Percentiles rank a stretch among this genome's conserved stretches.
Evolutionary conservation across 352 stramenopile species (phyloP).

Genomic region (Aphanomyces astaci): DNA sequence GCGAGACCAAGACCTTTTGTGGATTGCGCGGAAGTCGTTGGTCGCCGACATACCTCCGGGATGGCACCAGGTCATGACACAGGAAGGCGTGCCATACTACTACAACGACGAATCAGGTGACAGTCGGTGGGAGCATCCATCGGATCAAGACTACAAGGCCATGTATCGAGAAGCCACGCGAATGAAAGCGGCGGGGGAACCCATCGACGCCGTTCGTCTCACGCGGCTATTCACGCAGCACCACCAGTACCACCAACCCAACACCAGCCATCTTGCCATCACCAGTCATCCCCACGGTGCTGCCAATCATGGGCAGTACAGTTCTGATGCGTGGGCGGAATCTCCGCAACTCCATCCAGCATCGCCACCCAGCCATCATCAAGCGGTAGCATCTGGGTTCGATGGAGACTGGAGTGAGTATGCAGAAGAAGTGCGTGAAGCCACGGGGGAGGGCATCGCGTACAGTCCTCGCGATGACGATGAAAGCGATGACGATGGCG

Average conservation of each 20-base stretch:
- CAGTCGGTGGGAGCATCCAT: conserved; percentile 76
- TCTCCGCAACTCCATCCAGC: too few relatives aligned
- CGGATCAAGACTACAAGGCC: conserved; percentile 59
- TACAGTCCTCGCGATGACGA: conserved; percentile 20
- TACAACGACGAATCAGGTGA: conserved; percentile 72
- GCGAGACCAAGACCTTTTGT: conserved; percentile 48
- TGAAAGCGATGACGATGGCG: too few relatives aligned
- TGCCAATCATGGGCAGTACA: conserved; percentile 12
- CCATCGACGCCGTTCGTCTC: conserved; percentile 25
- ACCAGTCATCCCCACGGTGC: conserved; percentile 16
- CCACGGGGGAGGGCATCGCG: neutral
- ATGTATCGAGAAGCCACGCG: conserved; percentile 42
- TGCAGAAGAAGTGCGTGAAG: neutral
- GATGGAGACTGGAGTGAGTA: neutral
- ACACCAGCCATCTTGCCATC: conserved; percentile 4
- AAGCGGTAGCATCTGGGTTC: too few relatives aligned
- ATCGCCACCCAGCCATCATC: too few relatives aligned
- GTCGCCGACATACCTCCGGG: conserved; percentile 56
- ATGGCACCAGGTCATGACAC: conserved; percentile 60
- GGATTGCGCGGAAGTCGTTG: conserved; percentile 68
- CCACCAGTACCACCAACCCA: neutral
- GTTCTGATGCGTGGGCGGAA: conserved; percentile 14
- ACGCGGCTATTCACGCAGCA: conserved; percentile 32
- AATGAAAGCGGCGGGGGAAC: conserved; percentile 25
- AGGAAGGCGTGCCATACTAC: conserved; percentile 59